These are phyloP conservation scores for Akanthomyces muscarius DNA, from an alignment of 2,329 filamentous ascomycete genomes.

Conservation along the genomic window DNA sequence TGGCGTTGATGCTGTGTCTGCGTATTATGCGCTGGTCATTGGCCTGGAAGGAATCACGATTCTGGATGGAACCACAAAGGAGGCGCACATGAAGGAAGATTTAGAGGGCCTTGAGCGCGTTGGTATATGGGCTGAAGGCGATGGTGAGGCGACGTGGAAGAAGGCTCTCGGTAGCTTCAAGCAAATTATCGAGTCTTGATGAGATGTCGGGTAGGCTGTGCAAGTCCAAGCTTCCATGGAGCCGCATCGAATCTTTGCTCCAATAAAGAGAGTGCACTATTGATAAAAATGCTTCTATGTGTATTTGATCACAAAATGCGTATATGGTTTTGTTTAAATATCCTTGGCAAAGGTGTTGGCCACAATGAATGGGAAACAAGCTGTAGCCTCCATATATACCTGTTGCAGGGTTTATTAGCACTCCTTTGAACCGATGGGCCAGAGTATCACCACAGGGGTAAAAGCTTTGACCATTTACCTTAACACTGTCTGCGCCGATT, in stretches of 20 bases:
- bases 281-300: not conserved
- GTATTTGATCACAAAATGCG: not conserved
- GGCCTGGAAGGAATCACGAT: constrained; percentile 41
- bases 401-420: constrained; percentile 24
- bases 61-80: constrained; percentile 44
- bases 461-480: constrained; percentile 50
- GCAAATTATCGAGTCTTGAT: constrained; percentile 25
- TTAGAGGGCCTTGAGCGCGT: constrained; percentile 41
- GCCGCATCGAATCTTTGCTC: no score
- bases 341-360: constrained; percentile 64
- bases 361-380: constrained; percentile 63
- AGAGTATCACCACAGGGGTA: not conserved
- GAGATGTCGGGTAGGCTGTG: not conserved
- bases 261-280: not conserved
- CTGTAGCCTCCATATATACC: constrained; percentile 63
- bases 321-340: constrained; percentile 21
- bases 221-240: not conserved
- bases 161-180: constrained; percentile 46
- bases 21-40: constrained; percentile 47
- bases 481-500: constrained; percentile 78
- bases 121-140: constrained; percentile 39
- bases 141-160: constrained; percentile 46
- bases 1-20: constrained; percentile 35
- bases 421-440: not conserved
- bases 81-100: constrained; percentile 47